Conservation (phyloP, 805 yeast genomes). For the Candida broadrunensis region DNA sequence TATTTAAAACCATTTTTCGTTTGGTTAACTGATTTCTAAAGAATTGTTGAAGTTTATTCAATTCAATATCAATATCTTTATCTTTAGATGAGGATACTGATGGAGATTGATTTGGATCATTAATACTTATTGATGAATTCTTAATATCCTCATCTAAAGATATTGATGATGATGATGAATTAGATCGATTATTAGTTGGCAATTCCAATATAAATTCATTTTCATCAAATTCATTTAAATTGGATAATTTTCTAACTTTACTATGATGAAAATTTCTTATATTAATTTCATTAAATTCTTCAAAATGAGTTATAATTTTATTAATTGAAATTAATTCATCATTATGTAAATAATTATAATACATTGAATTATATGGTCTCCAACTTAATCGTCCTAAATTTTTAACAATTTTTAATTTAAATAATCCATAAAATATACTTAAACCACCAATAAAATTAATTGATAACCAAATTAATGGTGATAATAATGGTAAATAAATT, state of each 20-base stretch:
- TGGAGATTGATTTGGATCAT: not conserved
- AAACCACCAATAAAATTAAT: slow-evolving; percentile 4
- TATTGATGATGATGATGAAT: too few species aligned
- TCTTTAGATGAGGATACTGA: not conserved
- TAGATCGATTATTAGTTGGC: slow-evolving; percentile 6
- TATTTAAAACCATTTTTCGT: slow-evolving; percentile 35
- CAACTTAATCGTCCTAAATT: slow-evolving; percentile 31
- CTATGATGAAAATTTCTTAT: slow-evolving; percentile 37
- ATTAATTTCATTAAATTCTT: slow-evolving; percentile 41
- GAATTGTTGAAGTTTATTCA: slow-evolving; percentile 11
- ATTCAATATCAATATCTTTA: slow-evolving; percentile 6
- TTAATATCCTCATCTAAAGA: too few species aligned
- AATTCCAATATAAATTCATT: slow-evolving; percentile 24
- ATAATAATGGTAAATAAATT: slow-evolving; percentile 12
- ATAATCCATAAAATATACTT: slow-evolving; percentile 2
- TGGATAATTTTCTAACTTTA: slow-evolving; percentile 17
- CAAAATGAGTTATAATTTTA: slow-evolving; percentile 36
- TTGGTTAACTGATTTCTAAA: slow-evolving; percentile 18
- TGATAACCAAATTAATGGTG: slow-evolving; percentile 10
- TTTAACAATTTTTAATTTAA: slow-evolving; percentile 3
- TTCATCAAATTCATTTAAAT: slow-evolving; percentile 13
- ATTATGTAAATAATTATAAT: slow-evolving; percentile 24
- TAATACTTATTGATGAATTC: too few species aligned
- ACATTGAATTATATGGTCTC: slow-evolving; percentile 29
- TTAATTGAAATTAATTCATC: slow-evolving; percentile 30